These are phyloP conservation scores for Gremmenia infestans DNA, from an alignment of 2,329 filamentous ascomycete species.

Conservation along the genomic window DNA sequence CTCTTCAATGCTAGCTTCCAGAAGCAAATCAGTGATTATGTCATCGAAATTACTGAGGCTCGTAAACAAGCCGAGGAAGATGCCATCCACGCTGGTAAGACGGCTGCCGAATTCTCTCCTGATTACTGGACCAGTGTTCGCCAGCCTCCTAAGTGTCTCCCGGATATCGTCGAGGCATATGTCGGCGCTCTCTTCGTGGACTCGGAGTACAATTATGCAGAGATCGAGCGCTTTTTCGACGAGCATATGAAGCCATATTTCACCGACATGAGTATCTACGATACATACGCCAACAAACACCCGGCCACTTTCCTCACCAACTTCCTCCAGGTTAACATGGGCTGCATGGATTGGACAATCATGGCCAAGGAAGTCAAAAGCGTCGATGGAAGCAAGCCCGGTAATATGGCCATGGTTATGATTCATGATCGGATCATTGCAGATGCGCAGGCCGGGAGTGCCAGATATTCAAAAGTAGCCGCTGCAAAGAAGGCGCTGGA, in stretches of 20 bases:
- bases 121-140: constrained; percentile 66
- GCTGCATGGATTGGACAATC: constrained; percentile 55
- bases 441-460: constrained; percentile 55
- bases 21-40: constrained; percentile 48
- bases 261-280: constrained; percentile 79
- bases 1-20: constrained; percentile 43
- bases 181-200: constrained; percentile 91
- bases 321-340: constrained; percentile 58
- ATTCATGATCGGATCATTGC: constrained; percentile 69
- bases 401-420: constrained; percentile 67
- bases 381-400: constrained; percentile 36
- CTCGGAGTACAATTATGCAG: constrained; percentile 68
- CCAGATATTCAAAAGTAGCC: constrained; percentile 66
- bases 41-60: constrained; percentile 52
- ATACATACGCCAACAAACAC: constrained; percentile 80
- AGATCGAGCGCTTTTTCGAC: constrained; percentile 75
- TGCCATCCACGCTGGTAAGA: constrained; percentile 32
- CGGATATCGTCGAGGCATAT: constrained; percentile 86
- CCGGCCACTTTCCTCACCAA: constrained; percentile 70
- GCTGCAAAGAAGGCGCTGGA: constrained; percentile 57
- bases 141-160: constrained; percentile 67
- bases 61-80: constrained; percentile 36
- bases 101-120: constrained; percentile 39
- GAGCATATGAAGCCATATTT: constrained; percentile 72
- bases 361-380: constrained; percentile 40